Evolutionary conservation across 2,329 filamentous ascomycete genomes (phyloP).

Genomic region (Talaromyces islandicus): DNA sequence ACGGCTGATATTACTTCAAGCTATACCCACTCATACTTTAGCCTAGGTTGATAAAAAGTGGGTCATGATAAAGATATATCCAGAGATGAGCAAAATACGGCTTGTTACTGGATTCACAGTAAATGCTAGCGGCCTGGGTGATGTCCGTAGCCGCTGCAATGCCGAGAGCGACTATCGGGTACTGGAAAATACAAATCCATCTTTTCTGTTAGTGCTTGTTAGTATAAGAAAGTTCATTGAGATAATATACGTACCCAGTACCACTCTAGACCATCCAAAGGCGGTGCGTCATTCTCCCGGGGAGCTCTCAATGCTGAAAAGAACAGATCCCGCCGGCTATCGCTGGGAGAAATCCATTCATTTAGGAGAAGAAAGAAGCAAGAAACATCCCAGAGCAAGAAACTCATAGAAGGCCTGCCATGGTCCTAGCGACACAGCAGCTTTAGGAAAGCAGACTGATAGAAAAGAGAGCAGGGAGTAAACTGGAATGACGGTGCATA

Average conservation of each 20-base stretch:
- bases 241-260: constrained; percentile 17
- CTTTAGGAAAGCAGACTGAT: constrained; percentile 30
- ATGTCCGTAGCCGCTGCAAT: constrained; percentile 23
- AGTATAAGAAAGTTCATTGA: not conserved
- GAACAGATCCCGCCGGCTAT: constrained; percentile 28
- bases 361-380: constrained; percentile 42
- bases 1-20: not conserved
- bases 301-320: constrained; percentile 30
- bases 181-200: constrained; percentile 38
- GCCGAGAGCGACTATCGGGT: constrained; percentile 24
- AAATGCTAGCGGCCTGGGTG: constrained; percentile 22
- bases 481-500: constrained; percentile 36
- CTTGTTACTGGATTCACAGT: constrained; percentile 26
- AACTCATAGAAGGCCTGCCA: constrained; percentile 36
- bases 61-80: constrained; percentile 20
- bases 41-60: constrained; percentile 15
- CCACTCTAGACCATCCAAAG: constrained; percentile 22
- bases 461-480: constrained; percentile 38
- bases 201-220: constrained; percentile 15
- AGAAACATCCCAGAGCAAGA: constrained; percentile 39
- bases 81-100: constrained; percentile 33
- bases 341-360: constrained; percentile 35
- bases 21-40: not conserved
- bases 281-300: constrained; percentile 16
- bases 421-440: constrained; percentile 36